These are phyloP conservation scores for Cladosporium halotolerans DNA, from an alignment of 2,329 filamentous ascomycete species.

Conservation along the genomic window DNA sequence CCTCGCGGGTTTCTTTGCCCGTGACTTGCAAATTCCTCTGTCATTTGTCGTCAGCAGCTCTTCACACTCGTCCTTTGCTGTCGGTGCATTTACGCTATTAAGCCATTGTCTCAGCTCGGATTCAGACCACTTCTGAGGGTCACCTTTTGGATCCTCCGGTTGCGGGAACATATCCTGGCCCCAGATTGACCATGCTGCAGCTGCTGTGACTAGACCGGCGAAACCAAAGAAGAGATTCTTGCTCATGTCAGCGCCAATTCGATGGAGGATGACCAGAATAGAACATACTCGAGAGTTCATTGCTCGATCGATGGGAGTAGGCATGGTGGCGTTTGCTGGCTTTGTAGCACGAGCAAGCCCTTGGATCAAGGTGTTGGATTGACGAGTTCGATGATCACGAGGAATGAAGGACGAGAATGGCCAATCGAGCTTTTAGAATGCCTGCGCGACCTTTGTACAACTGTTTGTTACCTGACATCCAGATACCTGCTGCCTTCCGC, in stretches of 20 bases:
- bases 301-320: constrained; percentile 45
- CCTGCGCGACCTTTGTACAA: no score
- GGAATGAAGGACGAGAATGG: no score
- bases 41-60: background rate
- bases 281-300: constrained; percentile 37
- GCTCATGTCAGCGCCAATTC: background rate
- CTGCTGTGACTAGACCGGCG: constrained; percentile 72
- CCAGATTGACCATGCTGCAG: constrained; percentile 78
- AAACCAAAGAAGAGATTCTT: constrained; percentile 55
- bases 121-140: constrained; percentile 66
- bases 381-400: no score
- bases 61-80: background rate
- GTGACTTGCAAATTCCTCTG: constrained; percentile 61
- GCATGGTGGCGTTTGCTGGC: constrained; percentile 32
- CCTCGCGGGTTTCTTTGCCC: constrained; percentile 52
- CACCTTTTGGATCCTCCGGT: constrained; percentile 68
- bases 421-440: no score
- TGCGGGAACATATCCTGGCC: constrained; percentile 77
- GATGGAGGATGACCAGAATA: background rate
- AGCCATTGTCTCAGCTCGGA: constrained; percentile 80
- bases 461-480: no score
- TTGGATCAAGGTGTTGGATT: no score
- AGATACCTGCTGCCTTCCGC: no score
- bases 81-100: constrained; percentile 57
- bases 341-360: no score